phyloP scores from a whole-genome alignment of 768 basidiomycete genomes.

The Tubosaeta brunneosetosa region DNA sequence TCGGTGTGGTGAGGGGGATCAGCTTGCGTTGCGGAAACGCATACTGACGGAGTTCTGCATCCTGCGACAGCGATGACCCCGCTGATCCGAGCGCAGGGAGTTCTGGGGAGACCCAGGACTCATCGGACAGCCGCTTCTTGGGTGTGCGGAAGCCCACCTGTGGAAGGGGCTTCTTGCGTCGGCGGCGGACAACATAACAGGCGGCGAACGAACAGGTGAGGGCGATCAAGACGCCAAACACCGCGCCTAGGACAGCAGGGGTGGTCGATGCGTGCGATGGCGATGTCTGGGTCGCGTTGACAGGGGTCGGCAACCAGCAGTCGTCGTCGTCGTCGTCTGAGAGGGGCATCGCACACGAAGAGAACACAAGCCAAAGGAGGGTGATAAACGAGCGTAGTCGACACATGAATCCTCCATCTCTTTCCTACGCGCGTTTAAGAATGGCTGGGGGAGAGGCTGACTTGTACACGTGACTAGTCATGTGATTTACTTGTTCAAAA shows the following conservation, averaged over 20 bases:
- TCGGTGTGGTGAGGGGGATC: constrained; percentile 13
- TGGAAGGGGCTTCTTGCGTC: background rate
- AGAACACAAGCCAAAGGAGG: constrained; percentile 7
- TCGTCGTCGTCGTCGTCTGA: constrained; percentile 6
- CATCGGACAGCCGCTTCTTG: constrained; percentile 23
- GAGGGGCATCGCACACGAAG: constrained; percentile 5
- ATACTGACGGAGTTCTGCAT: constrained; percentile 11
- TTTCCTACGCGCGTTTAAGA: constrained; percentile 5
- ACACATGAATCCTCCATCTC: constrained; percentile 4
- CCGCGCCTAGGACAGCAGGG: constrained; percentile 12
- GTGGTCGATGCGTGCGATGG: constrained; percentile 10
- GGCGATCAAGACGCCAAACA: constrained; percentile 14
- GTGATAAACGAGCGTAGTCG: constrained; percentile 17
- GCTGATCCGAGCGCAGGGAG: constrained; percentile 8
- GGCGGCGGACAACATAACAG: constrained; percentile 7
- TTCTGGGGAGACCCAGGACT: constrained; percentile 22
- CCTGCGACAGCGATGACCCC: constrained; percentile 7
- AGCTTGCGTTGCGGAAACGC: constrained; percentile 11
- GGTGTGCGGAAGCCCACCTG: background rate
- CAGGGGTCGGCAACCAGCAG: background rate
- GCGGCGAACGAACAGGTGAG: constrained; percentile 3
- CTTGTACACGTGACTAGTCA: constrained; percentile 15
- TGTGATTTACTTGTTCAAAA: constrained; percentile 11
- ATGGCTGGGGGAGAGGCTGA: constrained; percentile 21
- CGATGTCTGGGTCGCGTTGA: background rate